A percentile compares a stretch with the other conserved stretches of the same genome.
Conservation (phyloP, 352 stramenopile species). For the Pythium periplocum region DNA sequence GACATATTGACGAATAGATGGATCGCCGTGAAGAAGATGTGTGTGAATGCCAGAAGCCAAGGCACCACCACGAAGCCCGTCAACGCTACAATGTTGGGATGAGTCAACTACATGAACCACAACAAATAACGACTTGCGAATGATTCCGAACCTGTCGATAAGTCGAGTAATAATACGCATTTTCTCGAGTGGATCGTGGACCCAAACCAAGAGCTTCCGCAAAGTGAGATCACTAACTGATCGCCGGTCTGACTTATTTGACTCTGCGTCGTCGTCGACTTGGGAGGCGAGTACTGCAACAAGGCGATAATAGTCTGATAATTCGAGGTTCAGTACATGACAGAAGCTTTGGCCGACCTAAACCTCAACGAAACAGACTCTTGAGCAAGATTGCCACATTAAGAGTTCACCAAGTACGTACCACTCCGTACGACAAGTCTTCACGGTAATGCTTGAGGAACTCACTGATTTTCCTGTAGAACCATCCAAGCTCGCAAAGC, state of each 20-base stretch:
- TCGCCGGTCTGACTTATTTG: slow-evolving; percentile 33
- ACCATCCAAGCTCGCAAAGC: slow-evolving; percentile 86
- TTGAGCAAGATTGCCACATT: too few relatives aligned
- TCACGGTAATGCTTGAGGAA: slow-evolving; percentile 77
- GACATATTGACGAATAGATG: slow-evolving; percentile 60
- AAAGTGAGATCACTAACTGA: slow-evolving; percentile 73
- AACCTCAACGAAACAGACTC: neutral
- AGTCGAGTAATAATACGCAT: slow-evolving; percentile 88
- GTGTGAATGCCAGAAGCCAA: slow-evolving; percentile 87
- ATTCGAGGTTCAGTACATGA: slow-evolving; percentile 85
- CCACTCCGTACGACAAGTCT: slow-evolving; percentile 69
- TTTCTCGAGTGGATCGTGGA: slow-evolving; percentile 80
- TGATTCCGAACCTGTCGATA: slow-evolving; percentile 62
- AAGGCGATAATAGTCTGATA: slow-evolving; percentile 92
- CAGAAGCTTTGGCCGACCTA: slow-evolving; percentile 88
- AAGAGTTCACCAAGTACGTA: slow-evolving; percentile 20
- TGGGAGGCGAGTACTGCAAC: slow-evolving; percentile 90
- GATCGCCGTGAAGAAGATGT: slow-evolving; percentile 90
- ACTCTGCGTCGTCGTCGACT: slow-evolving; percentile 79
- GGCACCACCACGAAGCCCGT: slow-evolving; percentile 81
- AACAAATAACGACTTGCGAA: slow-evolving; percentile 1
- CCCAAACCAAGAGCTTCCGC: slow-evolving; percentile 88
- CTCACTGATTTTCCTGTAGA: slow-evolving; percentile 81
- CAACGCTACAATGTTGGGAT: slow-evolving; percentile 33
- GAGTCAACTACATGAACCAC: neutral